Evolutionary conservation across 2,329 filamentous ascomycete species (phyloP), one percentile per base, ranked within the genome.

Genomic region (Ophiostoma sp.): DNA sequence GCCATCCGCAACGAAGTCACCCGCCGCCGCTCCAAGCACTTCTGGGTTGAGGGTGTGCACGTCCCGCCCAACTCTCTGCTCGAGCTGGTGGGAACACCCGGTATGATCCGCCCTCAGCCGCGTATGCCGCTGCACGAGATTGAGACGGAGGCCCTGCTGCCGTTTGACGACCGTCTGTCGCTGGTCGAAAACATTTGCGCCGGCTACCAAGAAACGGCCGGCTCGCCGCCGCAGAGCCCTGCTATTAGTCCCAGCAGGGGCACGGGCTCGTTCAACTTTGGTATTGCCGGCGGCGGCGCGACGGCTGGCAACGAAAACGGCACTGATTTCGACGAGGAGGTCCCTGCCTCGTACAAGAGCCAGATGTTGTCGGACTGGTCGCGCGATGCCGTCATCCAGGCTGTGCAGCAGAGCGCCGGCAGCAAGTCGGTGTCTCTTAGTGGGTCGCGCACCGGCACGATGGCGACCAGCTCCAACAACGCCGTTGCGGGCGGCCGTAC

Each of bases 281-380:
- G 57, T 11, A 12, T 68, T 50, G 42, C 48, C 63, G 22, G 17
- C n/a, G 48, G 68, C 15, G 22, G 22, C 31, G 28, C 31, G 8
- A 7, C 48, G 5, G 45, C 25, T 3, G 15, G 48, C 19, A 22
- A 45, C 22, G 15, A n/a, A 55, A 5, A 25, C 22, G 22, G 25
- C 50, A 15, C 17, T 70, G 80, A 84, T 28, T 78, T 79, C 4
- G 84, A 86, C 48, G 81, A 83, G n/a, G 87, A 91, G 73, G 84
- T 97, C 2, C 92, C 94, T 0, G 80, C 84, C 19, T 86, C 85
- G 36, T 88, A 94, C 77, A 90, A 87, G 76, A 93, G 96, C 75
- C 88, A 93, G 76, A 93, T 98, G 88, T 83, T 94, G 73, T 85
- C 88, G 25, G 89, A 93, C 66, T 98, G 95, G 95, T 92, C 90